Conservation (phyloP, 768 basidiomycete species). For the Podaxis sp. region DNA sequence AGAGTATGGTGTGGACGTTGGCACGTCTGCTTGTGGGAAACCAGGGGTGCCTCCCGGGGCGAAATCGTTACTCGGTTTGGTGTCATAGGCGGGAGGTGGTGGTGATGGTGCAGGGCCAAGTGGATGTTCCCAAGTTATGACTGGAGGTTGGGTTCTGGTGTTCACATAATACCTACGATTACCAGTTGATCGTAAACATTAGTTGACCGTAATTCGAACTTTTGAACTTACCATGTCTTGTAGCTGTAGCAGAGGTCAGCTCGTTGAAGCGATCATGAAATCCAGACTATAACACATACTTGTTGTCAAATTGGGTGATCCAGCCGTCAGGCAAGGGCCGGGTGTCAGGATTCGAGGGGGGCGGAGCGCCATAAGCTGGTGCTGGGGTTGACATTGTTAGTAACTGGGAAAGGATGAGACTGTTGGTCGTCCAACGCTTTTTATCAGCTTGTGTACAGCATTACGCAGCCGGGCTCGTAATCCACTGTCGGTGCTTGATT, state of each 20-base stretch:
- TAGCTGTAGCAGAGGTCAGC: conserved; percentile 36
- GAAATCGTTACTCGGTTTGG: neutral
- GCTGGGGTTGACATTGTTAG: conserved; percentile 15
- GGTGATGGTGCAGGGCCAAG: conserved; percentile 48
- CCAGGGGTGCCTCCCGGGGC: neutral
- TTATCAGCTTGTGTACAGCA: neutral
- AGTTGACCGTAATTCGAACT: neutral
- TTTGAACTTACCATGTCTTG: conserved; percentile 54
- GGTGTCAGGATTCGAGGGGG: conserved; percentile 50
- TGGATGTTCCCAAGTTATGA: conserved; percentile 72
- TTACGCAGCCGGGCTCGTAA: neutral
- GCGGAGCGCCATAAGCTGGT: conserved; percentile 47
- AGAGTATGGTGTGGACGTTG: conserved; percentile 14
- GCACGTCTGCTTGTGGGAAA: conserved; percentile 19
- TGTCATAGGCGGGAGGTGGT: conserved; percentile 31
- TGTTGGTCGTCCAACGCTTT: neutral
- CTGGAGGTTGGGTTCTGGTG: conserved; percentile 58
- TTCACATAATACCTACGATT: conserved; percentile 74
- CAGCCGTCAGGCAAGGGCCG: conserved; percentile 68
- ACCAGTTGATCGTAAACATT: neutral
- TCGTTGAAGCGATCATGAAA: conserved; percentile 17
- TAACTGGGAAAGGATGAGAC: conserved; percentile 13
- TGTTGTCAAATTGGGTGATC: conserved; percentile 64
- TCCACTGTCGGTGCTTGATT: neutral
- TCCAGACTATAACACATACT: conserved; percentile 47